Evolutionary conservation across 2,329 filamentous ascomycete species (phyloP).

Genomic region (Arthroderma uncinatum): DNA sequence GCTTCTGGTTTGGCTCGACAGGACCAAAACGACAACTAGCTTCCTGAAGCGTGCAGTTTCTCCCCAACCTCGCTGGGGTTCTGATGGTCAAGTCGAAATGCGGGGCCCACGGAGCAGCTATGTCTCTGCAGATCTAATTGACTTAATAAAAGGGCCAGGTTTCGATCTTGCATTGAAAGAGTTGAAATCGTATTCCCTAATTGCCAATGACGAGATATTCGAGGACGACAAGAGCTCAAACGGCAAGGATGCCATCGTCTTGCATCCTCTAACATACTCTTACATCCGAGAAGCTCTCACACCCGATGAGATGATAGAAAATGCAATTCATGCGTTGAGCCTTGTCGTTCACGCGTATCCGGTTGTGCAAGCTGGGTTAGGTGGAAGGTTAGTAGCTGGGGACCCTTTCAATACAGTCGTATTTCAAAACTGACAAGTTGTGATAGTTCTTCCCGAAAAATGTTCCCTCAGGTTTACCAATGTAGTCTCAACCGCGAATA

Average conservation of each 20-base stretch:
- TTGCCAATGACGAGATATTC: conserved; percentile 1
- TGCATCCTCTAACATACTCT: conserved; percentile 7
- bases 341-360: conserved; percentile 8
- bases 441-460: background rate
- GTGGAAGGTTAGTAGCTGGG: background rate
- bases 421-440: background rate
- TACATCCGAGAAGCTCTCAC: conserved; percentile 6
- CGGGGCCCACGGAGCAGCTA: background rate
- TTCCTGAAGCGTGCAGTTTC: conserved; percentile 6
- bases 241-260: background rate
- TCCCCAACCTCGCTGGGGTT: conserved; percentile 2
- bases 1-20: conserved; percentile 9
- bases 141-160: conserved; percentile 5
- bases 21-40: conserved; percentile 3
- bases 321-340: conserved; percentile 3
- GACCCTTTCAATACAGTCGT: background rate
- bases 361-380: background rate
- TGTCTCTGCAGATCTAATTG: background rate
- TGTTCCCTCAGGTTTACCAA: conserved; percentile 1
- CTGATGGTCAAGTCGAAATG: background rate
- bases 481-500: conserved; percentile 4
- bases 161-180: background rate
- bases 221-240: background rate
- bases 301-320: conserved; percentile 1
- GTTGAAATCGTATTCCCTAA: conserved; percentile 4